Percentiles rank a stretch among this genome's conserved stretches.
Conservation (phyloP, 1,139 yeast species). For the Zygoascus sp. region DNA sequence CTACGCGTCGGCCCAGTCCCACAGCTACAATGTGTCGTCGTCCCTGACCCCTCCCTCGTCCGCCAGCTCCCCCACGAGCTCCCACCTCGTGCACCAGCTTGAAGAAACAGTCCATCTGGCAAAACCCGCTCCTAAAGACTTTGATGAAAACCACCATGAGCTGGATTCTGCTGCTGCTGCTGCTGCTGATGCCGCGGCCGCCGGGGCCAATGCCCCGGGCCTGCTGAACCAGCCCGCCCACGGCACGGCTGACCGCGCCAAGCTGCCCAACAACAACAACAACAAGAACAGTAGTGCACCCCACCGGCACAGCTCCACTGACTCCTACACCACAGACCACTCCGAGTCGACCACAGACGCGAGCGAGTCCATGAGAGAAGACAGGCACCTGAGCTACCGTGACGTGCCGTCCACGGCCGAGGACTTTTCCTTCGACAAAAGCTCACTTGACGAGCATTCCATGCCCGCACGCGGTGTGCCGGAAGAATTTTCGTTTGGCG, state of each 20-base stretch:
- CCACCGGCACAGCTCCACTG: neutral
- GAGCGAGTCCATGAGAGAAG: neutral
- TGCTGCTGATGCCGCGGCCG: too few relatives aligned
- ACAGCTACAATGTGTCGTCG: conserved; percentile 2
- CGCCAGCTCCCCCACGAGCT: neutral
- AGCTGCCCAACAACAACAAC: too few relatives aligned
- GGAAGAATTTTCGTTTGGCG: conserved; percentile 1
- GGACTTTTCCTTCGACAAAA: conserved; percentile 11
- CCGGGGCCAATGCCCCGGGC: too few relatives aligned
- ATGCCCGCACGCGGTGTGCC: neutral
- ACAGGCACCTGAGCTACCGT: conserved; percentile 7
- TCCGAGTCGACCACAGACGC: neutral
- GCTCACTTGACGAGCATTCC: neutral
- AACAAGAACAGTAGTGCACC: neutral
- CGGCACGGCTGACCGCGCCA: neutral
- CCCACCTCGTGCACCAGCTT: too few relatives aligned
- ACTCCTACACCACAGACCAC: neutral
- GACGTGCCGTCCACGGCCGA: neutral
- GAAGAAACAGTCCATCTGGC: too few relatives aligned
- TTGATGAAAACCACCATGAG: too few relatives aligned
- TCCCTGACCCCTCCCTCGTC: conserved; percentile 1
- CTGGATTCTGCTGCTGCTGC: too few relatives aligned
- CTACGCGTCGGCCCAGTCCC: conserved; percentile 1
- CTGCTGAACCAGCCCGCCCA: too few relatives aligned
- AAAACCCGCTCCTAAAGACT: too few relatives aligned